phyloP scores from a whole-genome alignment of 2,329 filamentous ascomycete species.

The Exophiala calicioides region DNA sequence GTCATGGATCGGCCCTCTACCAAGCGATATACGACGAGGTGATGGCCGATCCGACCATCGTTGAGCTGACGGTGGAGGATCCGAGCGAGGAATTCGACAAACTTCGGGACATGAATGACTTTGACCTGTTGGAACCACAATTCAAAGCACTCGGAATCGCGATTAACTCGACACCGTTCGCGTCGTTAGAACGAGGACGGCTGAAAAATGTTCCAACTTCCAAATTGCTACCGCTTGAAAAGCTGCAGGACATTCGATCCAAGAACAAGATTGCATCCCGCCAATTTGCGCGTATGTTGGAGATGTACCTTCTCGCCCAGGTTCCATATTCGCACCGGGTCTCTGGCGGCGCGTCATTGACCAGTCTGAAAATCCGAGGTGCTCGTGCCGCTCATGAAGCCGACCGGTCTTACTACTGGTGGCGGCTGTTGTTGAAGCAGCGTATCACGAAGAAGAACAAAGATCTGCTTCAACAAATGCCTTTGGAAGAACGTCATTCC shows the following conservation, averaged over 20 bases:
- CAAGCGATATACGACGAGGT: slow-evolving; percentile 72
- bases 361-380: slow-evolving; percentile 53
- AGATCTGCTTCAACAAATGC: slow-evolving; percentile 61
- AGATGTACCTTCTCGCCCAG: slow-evolving; percentile 62
- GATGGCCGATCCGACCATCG: slow-evolving; percentile 65
- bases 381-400: slow-evolving; percentile 51
- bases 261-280: slow-evolving; percentile 60
- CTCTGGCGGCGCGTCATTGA: slow-evolving; percentile 50
- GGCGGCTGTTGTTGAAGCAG: slow-evolving; percentile 64
- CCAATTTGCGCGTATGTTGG: slow-evolving; percentile 63
- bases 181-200: slow-evolving; percentile 37
- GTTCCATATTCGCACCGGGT: slow-evolving; percentile 54
- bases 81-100: slow-evolving; percentile 73
- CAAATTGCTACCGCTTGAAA: slow-evolving; percentile 54
- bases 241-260: slow-evolving; percentile 52
- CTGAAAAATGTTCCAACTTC: slow-evolving; percentile 51
- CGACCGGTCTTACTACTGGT: slow-evolving; percentile 65
- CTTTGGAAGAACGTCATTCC: slow-evolving; percentile 57
- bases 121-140: slow-evolving; percentile 56
- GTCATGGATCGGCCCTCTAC: slow-evolving; percentile 80
- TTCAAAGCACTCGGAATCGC: slow-evolving; percentile 51
- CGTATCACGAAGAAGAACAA: slow-evolving; percentile 62
- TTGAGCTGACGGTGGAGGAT: slow-evolving; percentile 90
- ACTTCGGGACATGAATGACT: slow-evolving; percentile 64
- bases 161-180: slow-evolving; percentile 45